phyloP scores from a whole-genome alignment of 345 rosid species.

The Firmiana major region DNA sequence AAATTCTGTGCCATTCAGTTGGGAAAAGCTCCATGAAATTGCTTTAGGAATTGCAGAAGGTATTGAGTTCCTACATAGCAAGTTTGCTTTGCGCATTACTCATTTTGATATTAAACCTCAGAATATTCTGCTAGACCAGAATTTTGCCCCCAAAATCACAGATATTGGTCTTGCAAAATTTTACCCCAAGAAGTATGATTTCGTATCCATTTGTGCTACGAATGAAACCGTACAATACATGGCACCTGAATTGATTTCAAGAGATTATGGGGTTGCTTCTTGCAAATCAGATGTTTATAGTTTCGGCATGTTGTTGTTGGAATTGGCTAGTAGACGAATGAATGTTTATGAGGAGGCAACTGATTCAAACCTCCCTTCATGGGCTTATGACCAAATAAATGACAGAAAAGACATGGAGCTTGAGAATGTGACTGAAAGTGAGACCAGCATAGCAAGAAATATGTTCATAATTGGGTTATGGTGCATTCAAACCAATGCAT shows the following conservation, averaged over 20 bases:
- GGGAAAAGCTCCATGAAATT: slow-evolving; percentile 11
- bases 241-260: slow-evolving; percentile 6
- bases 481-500: slow-evolving; percentile 33
- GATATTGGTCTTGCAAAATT: background rate
- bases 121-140: slow-evolving; percentile 7
- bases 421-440: background rate
- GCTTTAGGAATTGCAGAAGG: slow-evolving; percentile 7
- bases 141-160: slow-evolving; percentile 3
- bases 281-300: slow-evolving; percentile 9
- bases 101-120: slow-evolving; percentile 6
- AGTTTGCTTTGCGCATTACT: background rate
- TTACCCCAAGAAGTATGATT: background rate
- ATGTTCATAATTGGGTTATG: slow-evolving; percentile 33
- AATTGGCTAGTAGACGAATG: slow-evolving; percentile 1
- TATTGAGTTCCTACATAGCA: slow-evolving; percentile 1
- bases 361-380: background rate
- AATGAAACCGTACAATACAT: background rate
- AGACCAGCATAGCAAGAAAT: slow-evolving; percentile 17
- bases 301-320: slow-evolving; percentile 5
- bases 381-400: background rate
- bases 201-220: background rate
- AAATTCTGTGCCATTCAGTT: background rate
- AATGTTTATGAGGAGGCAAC: background rate
- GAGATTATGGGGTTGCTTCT: background rate
- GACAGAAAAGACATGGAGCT: background rate